These are phyloP conservation scores for Phyllostachys edulis DNA, from an alignment of 176 grass and related monocot genomes.

Conservation along the genomic window DNA sequence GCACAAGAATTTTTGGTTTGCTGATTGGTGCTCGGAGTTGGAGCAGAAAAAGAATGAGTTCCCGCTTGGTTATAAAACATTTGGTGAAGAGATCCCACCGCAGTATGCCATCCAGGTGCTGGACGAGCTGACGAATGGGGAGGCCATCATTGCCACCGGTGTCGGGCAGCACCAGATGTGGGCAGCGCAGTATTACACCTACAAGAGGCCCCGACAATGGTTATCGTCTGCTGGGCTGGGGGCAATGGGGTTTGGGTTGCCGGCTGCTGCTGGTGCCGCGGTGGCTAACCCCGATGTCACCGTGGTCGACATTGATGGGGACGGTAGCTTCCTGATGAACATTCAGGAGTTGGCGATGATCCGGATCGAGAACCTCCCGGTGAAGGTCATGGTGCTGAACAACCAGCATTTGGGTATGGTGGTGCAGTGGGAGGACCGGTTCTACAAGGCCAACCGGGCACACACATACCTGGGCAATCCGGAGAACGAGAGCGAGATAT, in stretches of 20 bases:
- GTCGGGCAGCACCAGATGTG: conserved; percentile 98
- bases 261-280: conserved; percentile 79
- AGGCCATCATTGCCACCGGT: conserved; percentile 79
- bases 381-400: conserved; percentile 80
- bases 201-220: conserved; percentile 73
- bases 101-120: conserved; percentile 91
- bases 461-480: conserved; percentile 93
- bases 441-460: conserved; percentile 86
- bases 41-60: conserved; percentile 71
- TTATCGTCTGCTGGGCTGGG: conserved; percentile 72
- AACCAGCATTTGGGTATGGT: conserved; percentile 99
- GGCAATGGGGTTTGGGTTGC: conserved; percentile 93
- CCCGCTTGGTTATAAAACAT: conserved; percentile 70
- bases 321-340: conserved; percentile 96
- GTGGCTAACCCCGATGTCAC: conserved; percentile 79
- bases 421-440: conserved; percentile 84
- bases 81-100: conserved; percentile 60
- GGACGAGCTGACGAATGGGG: conserved; percentile 77
- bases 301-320: conserved; percentile 89
- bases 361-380: conserved; percentile 75
- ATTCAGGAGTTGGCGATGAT: conserved; percentile 88
- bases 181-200: conserved; percentile 86
- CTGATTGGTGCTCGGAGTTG: conserved; percentile 58
- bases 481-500: conserved; percentile 67
- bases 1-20: conserved; percentile 45